Base-by-base conservation (phyloP, 169 alveolate genomes). In the Plasmodium vivax region DNA sequence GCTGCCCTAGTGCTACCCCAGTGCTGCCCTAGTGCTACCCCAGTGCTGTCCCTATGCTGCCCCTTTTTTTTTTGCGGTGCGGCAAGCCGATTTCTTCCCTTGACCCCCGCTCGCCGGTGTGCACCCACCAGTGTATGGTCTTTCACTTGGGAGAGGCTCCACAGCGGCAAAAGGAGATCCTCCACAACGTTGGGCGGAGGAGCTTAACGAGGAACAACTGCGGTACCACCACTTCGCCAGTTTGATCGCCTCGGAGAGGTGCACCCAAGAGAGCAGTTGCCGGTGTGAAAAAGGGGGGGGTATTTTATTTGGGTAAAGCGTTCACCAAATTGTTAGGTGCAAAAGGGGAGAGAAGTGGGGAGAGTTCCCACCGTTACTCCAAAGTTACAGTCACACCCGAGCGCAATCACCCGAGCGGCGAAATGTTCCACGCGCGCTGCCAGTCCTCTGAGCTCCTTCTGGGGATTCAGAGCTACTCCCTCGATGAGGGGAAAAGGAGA, bases 391-490 rank as follows among this genome's bases (percentile, higher is more conserved):
- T 16, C 54, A 43, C 54, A 2, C 6, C 58, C 16, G 19, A 47
- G 0, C 19, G 12, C 58, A 34, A 34, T 19, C 58, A 2, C 58
- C 58, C 19, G 9, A 1, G 12, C 23, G 58, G 7, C 38, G 45
- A 32, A 14, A 75, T 56, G 88, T 88, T 72, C 82, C 82, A 56
- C 51, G 30, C 79, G 30, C 73, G 82, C 7, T 88, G 94, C 54
- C 16, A 80, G 72, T 88, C 88, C 47, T 88, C 94, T 10, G 94
- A 88, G 32, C 79, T 79, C 73, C 90, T 88, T 8, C 56, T 88
- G 6, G 94, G 94, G 34, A 45, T 88, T 79, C 94, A 88, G 27
- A 79, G 47, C 23, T 88, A 88, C 51, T 79, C 94, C 2, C 82
- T 88, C 41, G 71, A 51, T 38, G 79, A 73, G 23, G 58, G 36